phyloP scores from a whole-genome alignment of 192 early-diverging fungal species.

The Rhizophagus prolifer region DNA sequence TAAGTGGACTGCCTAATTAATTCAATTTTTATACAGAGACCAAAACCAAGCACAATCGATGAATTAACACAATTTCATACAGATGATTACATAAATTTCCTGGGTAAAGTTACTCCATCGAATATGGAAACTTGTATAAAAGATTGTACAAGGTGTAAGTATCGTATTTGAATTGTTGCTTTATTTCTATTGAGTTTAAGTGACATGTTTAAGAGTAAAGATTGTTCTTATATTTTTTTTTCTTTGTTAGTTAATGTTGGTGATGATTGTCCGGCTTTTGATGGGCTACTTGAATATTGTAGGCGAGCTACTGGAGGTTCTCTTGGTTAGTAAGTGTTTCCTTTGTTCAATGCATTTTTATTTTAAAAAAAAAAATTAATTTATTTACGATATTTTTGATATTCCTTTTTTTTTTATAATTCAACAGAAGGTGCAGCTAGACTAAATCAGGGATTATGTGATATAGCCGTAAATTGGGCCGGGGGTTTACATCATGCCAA shows the following conservation, averaged over 20 bases:
- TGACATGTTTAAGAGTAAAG: too few relatives aligned
- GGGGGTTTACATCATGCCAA: constrained; percentile 98
- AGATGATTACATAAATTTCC: constrained; percentile 90
- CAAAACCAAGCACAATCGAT: constrained; percentile 78
- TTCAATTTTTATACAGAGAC: constrained; percentile 42
- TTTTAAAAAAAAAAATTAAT: background rate
- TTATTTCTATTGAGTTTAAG: background rate
- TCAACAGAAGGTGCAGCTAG: constrained; percentile 76
- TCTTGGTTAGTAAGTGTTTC: constrained; percentile 56
- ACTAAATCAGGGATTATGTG: constrained; percentile 75
- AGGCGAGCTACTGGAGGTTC: constrained; percentile 88
- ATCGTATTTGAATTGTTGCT: background rate
- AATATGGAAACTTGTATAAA: constrained; percentile 64
- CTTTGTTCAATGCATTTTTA: background rate
- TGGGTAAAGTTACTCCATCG: constrained; percentile 74
- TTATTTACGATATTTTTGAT: background rate
- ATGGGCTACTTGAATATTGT: constrained; percentile 94
- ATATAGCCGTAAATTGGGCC: constrained; percentile 95
- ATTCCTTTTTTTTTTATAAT: background rate
- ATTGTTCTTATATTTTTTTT: constrained; percentile 8
- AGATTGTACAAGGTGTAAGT: constrained; percentile 59
- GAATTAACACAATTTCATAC: constrained; percentile 94
- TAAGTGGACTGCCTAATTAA: background rate
- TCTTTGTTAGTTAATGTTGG: constrained; percentile 68
- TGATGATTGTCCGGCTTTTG: constrained; percentile 96